Evolutionary conservation across 2,329 filamentous ascomycete species (phyloP), one percentile per base, ranked within the genome.

Genomic region (Diplodia sapinea): DNA sequence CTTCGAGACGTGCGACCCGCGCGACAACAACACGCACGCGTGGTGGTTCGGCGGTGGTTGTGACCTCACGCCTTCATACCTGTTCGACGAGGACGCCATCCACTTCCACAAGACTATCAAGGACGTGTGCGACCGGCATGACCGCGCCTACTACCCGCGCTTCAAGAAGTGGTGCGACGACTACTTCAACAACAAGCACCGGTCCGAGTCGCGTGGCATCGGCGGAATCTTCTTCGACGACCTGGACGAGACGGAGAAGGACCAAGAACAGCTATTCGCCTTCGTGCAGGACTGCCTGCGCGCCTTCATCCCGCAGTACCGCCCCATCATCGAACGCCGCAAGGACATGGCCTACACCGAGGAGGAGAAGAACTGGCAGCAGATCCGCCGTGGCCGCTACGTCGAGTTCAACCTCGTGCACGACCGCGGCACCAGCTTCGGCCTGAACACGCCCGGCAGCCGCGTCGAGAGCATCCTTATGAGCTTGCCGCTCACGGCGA

Each of bases 171-270:
- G 95, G 95, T 99, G 95, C 79, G 95, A 99, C 79, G 89, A 96
- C 74, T 99, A 99, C 83, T 99, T 99, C 81, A 90, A 86, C 83
- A 91, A 97, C 80, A 94, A 94, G 78, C 95, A 99, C 82, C 89
- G 95, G 56, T 87, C 87, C 68, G 95, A 99, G 82, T 85, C 88
- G 56, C 90, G 95, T 59, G 95, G 95, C 67, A 82, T 99, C 40
- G 95, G 95, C 65, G 95, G 95, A 65, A 98, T 99, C 79, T 99
- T 99, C 87, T 99, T 99, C 76, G 95, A 99, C 79, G 95, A 99
- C 78, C 85, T 99, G 15, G 95, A 99, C 78, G 91, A 91, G 74
- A 86, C 87, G 1, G 91, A 94, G 74, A 92, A 93, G 69, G 92
- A 95, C 74, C 89, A 92, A 73, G 94, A 98, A 77, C 92, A 93